Evolutionary conservation across 768 basidiomycete genomes (phyloP).

Genomic region (Coprinopsis cinerea): DNA sequence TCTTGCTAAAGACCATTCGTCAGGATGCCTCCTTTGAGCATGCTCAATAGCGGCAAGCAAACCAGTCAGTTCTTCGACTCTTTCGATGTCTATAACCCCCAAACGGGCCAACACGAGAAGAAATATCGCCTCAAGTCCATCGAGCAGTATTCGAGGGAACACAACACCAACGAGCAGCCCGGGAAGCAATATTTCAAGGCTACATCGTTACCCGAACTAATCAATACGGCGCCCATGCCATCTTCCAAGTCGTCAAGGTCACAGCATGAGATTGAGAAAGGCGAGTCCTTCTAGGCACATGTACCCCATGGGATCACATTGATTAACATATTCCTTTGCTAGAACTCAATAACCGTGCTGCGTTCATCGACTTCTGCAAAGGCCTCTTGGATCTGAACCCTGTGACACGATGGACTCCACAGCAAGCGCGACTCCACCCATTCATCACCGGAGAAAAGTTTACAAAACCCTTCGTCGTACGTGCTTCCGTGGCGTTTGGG

Average conservation of each 20-base stretch:
- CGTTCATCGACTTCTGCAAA: conserved; percentile 97
- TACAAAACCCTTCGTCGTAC: conserved; percentile 76
- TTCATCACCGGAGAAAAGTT: conserved; percentile 99
- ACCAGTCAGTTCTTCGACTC: conserved; percentile 89
- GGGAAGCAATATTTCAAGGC: conserved; percentile 99
- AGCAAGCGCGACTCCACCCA: conserved; percentile 92
- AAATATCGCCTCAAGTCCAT: conserved; percentile 85
- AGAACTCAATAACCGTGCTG: conserved; percentile 92
- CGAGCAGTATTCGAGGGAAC: conserved; percentile 94
- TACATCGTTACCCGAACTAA: conserved; percentile 87
- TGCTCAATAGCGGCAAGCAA: conserved; percentile 97
- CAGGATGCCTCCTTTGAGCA: conserved; percentile 85
- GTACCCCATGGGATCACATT: neutral
- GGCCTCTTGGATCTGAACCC: conserved; percentile 93
- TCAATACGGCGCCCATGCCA: conserved; percentile 93
- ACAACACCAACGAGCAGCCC: conserved; percentile 93
- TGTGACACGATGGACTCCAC: conserved; percentile 93
- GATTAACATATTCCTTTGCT: conserved; percentile 8
- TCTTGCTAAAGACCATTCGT: conserved; percentile 8
- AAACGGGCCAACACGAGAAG: conserved; percentile 70
- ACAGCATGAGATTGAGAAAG: conserved; percentile 85
- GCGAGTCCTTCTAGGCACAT: conserved; percentile 33
- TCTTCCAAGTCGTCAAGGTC: conserved; percentile 72
- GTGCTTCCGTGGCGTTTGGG: conserved; percentile 22
- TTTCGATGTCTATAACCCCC: conserved; percentile 52